Evolutionary conservation across 2,329 filamentous ascomycete genomes (phyloP), one percentile per base, ranked within the genome.

Genomic region (Diplodia seriata): DNA sequence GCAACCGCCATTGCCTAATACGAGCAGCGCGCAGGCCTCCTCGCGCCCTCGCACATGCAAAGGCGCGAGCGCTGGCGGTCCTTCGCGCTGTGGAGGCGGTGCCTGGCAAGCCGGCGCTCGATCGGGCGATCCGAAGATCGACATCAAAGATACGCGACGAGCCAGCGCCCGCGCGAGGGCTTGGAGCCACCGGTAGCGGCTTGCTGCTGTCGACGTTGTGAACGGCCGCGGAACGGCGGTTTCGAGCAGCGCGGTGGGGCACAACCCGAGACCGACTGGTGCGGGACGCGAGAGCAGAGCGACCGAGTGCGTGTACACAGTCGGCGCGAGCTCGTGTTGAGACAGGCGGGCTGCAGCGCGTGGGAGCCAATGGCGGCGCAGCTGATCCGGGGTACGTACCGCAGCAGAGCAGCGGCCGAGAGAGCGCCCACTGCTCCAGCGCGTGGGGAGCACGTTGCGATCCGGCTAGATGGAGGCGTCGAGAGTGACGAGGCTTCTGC

Each of bases 81-180:
- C 18, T 29, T 15, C 12, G 55, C 12, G 20, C 31, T 15, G 36
- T 23, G 23, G 54, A n/a, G 55, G 55, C 31, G n/a, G 59, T 63
- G 59, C 59, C 59, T 63, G 59, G 59, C 59, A 23, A 63, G 26
- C 18, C 29, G 43, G 59, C 43, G 23, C 43, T 33, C 40, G n/a
- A 63, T 63, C 59, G 59, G 59, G 47, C 59, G 59, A 63, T 63
- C 59, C 29, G 18, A 6, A 18, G 59, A 63, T 63, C 59, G 59
- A 63, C 59, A 33, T 51, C 59, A 38, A 63, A 63, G 59, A 63
- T 63, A 63, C 59, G 59, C 59, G 59, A 62, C 47, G 26, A 55
- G 53, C 29, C 53, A 26, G 29, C 43, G 43, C n/a, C 43, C 36
- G 20, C 50, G 50, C 50, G 50, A 14, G 1, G 18, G 43, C 43